Conservation (phyloP, 1,284 basidiomycete genomes). For the Porodaedalea pini region DNA sequence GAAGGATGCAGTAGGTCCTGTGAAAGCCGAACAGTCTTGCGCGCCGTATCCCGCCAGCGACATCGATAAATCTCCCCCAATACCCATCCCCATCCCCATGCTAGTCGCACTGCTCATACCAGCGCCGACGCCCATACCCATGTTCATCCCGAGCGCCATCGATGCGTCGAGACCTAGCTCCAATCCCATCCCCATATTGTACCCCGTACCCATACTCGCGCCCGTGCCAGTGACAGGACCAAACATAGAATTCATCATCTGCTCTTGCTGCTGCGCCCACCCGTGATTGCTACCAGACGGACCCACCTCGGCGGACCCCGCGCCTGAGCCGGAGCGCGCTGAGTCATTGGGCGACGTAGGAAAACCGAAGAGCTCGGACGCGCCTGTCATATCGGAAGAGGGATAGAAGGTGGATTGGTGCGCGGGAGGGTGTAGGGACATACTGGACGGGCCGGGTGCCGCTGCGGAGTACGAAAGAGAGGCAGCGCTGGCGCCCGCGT, state of each 20-base stretch:
- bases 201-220: background rate
- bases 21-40: background rate
- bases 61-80: background rate
- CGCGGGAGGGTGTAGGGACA: background rate
- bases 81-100: no score
- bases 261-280: background rate
- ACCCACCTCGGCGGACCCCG: background rate
- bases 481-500: background rate
- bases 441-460: background rate
- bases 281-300: no score
- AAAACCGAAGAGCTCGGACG: no score
- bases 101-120: no score
- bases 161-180: background rate
- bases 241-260: background rate
- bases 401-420: background rate
- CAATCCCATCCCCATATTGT: background rate
- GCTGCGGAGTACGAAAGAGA: background rate
- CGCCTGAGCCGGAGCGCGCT: background rate
- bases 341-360: no score
- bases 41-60: background rate
- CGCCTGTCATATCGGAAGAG: background rate
- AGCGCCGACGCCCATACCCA: background rate
- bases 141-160: background rate
- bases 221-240: background rate
- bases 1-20: background rate